phyloP scores from a whole-genome alignment of 371 early-diverging fungal genomes.

The Cokeromyces recurvatus region DNA sequence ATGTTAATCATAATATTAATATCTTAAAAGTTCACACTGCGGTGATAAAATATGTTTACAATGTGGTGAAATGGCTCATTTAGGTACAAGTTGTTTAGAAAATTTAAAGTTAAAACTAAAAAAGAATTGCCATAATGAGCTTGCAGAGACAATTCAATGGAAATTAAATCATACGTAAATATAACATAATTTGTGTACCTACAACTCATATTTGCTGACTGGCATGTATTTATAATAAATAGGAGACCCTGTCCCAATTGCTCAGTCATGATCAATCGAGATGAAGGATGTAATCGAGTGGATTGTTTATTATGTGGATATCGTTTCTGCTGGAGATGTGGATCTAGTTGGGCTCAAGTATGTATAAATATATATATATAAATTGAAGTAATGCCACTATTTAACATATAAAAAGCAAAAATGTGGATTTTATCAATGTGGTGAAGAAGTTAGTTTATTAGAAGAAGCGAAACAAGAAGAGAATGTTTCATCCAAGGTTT shows the following conservation, averaged over 20 bases:
- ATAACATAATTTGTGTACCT: no score
- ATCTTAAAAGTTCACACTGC: constrained; percentile 25
- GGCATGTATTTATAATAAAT: no score
- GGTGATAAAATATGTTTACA: constrained; percentile 43
- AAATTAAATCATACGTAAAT: constrained; percentile 45
- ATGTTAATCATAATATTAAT: no score
- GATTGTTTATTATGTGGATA: constrained; percentile 72
- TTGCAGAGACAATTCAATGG: constrained; percentile 43
- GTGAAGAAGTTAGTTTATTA: constrained; percentile 4
- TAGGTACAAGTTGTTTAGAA: constrained; percentile 36
- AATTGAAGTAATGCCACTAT: neutral
- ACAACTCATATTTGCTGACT: no score
- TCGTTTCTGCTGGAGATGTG: constrained; percentile 67
- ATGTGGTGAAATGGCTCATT: constrained; percentile 47
- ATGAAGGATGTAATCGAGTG: constrained; percentile 78
- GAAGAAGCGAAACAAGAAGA: neutral
- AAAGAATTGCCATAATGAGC: constrained; percentile 12
- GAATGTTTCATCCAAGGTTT: no score
- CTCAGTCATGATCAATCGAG: constrained; percentile 67
- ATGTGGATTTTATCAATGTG: constrained; percentile 40
- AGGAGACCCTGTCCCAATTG: constrained; percentile 69
- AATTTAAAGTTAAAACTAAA: constrained; percentile 26
- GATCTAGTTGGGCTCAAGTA: constrained; percentile 38
- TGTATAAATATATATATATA: neutral
- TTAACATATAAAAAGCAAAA: constrained; percentile 17